phyloP scores from a whole-genome alignment of 176 grass and related monocot genomes.

The Eragrostis curvula region DNA sequence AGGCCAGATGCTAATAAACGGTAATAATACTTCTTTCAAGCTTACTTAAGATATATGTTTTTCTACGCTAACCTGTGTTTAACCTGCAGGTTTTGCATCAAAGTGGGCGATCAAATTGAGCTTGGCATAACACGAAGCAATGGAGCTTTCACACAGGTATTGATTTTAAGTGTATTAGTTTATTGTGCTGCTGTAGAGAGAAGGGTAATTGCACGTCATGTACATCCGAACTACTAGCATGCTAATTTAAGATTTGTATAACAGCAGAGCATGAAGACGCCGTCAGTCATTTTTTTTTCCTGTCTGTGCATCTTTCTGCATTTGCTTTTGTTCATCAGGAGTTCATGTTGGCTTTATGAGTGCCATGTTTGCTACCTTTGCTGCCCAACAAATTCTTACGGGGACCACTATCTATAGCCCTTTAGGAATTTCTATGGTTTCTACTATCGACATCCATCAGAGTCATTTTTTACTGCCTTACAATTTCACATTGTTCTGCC shows the following conservation, averaged over 20 bases:
- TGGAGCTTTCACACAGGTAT: not conserved
- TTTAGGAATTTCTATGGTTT: not conserved
- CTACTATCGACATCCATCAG: not conserved
- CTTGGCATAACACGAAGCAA: not conserved
- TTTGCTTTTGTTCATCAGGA: not conserved
- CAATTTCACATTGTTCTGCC: not conserved
- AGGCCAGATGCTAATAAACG: not conserved
- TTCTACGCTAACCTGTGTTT: not conserved
- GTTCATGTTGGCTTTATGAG: not conserved
- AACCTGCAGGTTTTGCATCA: not conserved
- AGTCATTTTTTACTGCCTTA: not conserved
- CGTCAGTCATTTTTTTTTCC: not conserved
- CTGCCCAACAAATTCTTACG: not conserved
- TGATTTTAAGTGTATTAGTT: not conserved
- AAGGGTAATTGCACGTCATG: not conserved
- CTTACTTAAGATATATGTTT: not conserved
- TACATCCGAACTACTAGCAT: too few species aligned
- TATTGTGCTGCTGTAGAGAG: not conserved
- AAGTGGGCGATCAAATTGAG: not conserved
- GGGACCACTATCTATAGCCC: not conserved
- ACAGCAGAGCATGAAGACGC: not conserved
- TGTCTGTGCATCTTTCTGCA: not conserved
- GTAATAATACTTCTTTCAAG: not conserved
- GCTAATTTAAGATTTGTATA: too few species aligned
- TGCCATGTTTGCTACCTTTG: not conserved